Conservation (phyloP, 2,329 filamentous ascomycete species). For the Nigrograna mackinnonii region DNA sequence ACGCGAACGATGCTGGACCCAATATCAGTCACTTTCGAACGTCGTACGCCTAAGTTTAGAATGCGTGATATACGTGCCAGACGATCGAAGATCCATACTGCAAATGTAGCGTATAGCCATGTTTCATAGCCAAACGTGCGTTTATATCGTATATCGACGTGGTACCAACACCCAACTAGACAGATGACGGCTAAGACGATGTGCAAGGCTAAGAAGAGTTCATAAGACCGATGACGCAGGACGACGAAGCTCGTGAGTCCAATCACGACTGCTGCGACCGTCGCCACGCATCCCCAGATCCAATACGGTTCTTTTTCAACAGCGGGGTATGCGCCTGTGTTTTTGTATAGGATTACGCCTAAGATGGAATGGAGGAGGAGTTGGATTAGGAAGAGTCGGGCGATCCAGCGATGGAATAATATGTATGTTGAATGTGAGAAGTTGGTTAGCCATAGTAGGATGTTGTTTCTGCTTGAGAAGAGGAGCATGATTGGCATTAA, state of each 20-base stretch:
- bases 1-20: too few species aligned
- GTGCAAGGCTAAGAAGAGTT: constrained; percentile 40
- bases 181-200: constrained; percentile 50
- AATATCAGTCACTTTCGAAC: constrained; percentile 36
- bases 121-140: constrained; percentile 50
- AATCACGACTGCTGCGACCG: too few species aligned
- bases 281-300: constrained; percentile 19
- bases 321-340: constrained; percentile 24
- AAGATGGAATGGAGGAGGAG: constrained; percentile 53
- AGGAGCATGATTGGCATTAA: constrained; percentile 49
- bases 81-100: constrained; percentile 53
- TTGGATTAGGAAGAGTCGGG: constrained; percentile 49
- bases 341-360: constrained; percentile 40
- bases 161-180: constrained; percentile 50
- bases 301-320: constrained; percentile 39
- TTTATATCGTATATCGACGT: constrained; percentile 32
- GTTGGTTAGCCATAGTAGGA: constrained; percentile 53
- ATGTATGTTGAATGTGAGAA: constrained; percentile 56
- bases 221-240: constrained; percentile 1
- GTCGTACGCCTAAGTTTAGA: constrained; percentile 36
- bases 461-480: constrained; percentile 53
- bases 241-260: too few species aligned
- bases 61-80: constrained; percentile 43
- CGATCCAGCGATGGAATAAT: constrained; percentile 45
- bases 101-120: constrained; percentile 49